These are phyloP conservation scores for Pycnococcus provasolii DNA, from an alignment of 139 green algal species.

Conservation along the genomic window DNA sequence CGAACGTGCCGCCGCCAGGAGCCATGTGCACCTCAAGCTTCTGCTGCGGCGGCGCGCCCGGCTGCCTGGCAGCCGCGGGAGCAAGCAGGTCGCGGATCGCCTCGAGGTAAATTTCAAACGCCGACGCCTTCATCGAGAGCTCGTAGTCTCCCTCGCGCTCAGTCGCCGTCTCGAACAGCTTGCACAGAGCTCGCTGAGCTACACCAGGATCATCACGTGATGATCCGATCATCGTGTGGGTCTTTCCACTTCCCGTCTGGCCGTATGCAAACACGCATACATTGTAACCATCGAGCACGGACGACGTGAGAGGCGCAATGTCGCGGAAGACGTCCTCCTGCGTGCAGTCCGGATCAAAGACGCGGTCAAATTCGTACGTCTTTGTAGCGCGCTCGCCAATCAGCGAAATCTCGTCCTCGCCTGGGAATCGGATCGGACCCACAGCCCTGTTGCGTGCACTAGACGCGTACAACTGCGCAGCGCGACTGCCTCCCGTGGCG, in stretches of 20 bases:
- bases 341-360: constrained; percentile 57
- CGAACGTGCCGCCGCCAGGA: neutral
- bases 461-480: too few relatives aligned
- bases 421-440: too few relatives aligned
- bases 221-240: constrained; percentile 38
- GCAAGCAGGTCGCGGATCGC: constrained; percentile 56
- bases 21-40: constrained; percentile 11
- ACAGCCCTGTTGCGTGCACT: too few relatives aligned
- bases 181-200: neutral
- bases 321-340: constrained; percentile 77
- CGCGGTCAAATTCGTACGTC: constrained; percentile 48
- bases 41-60: neutral
- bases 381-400: neutral
- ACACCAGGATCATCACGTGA: neutral
- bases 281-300: constrained; percentile 79
- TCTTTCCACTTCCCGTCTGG: constrained; percentile 49
- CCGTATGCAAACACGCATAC: constrained; percentile 51
- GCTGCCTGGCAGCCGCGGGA: neutral
- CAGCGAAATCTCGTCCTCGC: too few relatives aligned
- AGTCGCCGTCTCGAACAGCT: neutral
- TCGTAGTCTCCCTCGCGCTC: neutral
- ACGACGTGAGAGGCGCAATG: constrained; percentile 73
- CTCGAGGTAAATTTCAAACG: constrained; percentile 98
- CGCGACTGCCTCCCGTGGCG: neutral
- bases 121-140: constrained; percentile 66